Base-by-base conservation (phyloP, 179 eudicot genomes). In the Gypsophila paniculata region DNA sequence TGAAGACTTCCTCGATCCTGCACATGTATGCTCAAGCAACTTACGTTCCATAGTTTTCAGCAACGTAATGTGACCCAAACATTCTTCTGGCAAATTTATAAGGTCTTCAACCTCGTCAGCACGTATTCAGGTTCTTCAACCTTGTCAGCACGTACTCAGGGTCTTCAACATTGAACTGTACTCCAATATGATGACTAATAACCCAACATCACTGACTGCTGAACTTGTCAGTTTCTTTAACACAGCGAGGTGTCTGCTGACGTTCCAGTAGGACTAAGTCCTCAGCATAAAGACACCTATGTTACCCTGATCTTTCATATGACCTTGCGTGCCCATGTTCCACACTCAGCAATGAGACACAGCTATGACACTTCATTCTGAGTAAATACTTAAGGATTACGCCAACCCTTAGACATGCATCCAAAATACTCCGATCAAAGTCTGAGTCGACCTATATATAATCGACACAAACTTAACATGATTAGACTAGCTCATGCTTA, bases 81-180 rank as follows among this genome's bases (percentile, higher is more conserved):
- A 51, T 22, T 65, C 65, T 19, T 69, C 26, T 18, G 77, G 76
- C 36, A 78, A 72, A 8, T 59, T 36, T 25, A 69, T 54, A 4
- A 75, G 65, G 34, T 75, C 70, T 42, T 70, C 82, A 0, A 73
- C 48, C 34, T 72, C 22, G 15, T 72, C 74, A 11, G 69, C 46
- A 10, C 18, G 4, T 29, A 29, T 29, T 23, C 61, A 80, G 34
- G 11, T 3, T 34, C 65, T 61, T 71, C 26, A 0, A 73, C 48
- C 34, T 72, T 17, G 15, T 72, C 74, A 11, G 69, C 46, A 10
- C 18, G 4, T 29, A 29, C 4, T 23, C 61, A 80, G 34, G 11
- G 6, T 34, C 65, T 61, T 71, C 26, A 71, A 42, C 73, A 29
- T 65, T 39, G 58, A 51, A 15, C 7, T 66, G 70, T 44, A 15